phyloP scores from a whole-genome alignment of 1,284 basidiomycete species.

The Cerrena zonata region DNA sequence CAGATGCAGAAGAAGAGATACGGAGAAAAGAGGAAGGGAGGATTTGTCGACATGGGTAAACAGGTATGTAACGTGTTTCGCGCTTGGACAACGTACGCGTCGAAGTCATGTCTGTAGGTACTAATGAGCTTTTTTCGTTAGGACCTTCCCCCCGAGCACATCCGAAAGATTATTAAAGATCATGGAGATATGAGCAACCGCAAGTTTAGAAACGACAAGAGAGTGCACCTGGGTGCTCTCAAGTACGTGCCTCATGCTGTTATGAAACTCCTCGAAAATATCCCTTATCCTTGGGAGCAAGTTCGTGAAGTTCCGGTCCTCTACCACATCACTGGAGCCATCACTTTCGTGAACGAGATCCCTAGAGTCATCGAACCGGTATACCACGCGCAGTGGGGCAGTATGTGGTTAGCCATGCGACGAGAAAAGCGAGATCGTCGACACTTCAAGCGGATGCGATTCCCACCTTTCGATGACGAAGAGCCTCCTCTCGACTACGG shows the following conservation, averaged over 20 bases:
- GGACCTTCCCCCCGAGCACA: slow-evolving; percentile 89
- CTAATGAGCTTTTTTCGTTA: slow-evolving; percentile 27
- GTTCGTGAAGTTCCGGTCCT: slow-evolving; percentile 94
- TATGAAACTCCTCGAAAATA: slow-evolving; percentile 98
- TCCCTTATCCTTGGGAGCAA: slow-evolving; percentile 99
- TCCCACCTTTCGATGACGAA: slow-evolving; percentile 99
- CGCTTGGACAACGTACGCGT: not conserved
- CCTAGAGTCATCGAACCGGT: slow-evolving; percentile 95
- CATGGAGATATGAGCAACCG: slow-evolving; percentile 95
- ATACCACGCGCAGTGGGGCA: slow-evolving; percentile 98
- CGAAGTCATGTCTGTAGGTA: slow-evolving; percentile 10
- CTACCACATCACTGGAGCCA: slow-evolving; percentile 99
- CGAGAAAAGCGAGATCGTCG: slow-evolving; percentile 97
- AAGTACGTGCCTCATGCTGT: slow-evolving; percentile 99
- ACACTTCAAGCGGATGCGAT: slow-evolving; percentile 99
- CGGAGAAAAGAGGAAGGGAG: slow-evolving; percentile 82
- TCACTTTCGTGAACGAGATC: slow-evolving; percentile 98
- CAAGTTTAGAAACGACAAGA: slow-evolving; percentile 97
- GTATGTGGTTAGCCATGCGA: slow-evolving; percentile 99
- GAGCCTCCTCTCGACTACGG: slow-evolving; percentile 97
- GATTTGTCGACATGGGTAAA: slow-evolving; percentile 89
- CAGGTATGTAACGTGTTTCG: slow-evolving; percentile 49
- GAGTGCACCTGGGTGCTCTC: slow-evolving; percentile 94
- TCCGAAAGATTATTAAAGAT: slow-evolving; percentile 96
- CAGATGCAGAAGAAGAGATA: slow-evolving; percentile 89